Evolutionary conservation across 495 filamentous ascomycete genomes (phyloP).

Genomic region (Penicillium canariense): DNA sequence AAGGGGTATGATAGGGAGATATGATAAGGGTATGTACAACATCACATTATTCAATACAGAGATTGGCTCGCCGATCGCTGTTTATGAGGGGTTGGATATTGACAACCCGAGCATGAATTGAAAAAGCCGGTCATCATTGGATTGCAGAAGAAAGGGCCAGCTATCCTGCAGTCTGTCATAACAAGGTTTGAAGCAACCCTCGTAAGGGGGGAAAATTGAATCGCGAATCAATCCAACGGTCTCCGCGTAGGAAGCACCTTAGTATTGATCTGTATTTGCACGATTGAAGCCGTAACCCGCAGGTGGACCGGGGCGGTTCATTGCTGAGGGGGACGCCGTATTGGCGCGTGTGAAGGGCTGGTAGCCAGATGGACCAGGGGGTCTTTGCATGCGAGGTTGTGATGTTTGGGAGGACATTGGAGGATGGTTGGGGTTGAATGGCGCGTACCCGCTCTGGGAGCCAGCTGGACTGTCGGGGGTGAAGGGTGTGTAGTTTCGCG

Average conservation of each 20-base stretch:
- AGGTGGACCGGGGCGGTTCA: conserved; percentile 26
- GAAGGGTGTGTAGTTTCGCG: conserved; percentile 5
- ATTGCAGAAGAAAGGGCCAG: conserved; percentile 23
- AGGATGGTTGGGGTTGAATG: conserved; percentile 20
- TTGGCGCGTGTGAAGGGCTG: conserved; percentile 24
- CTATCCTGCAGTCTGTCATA: conserved; percentile 19
- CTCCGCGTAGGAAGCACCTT: neutral
- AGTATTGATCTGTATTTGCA: conserved; percentile 27
- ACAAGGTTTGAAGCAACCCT: neutral
- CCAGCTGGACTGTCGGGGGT: conserved; percentile 13
- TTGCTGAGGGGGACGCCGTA: conserved; percentile 22
- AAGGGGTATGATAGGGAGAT: neutral
- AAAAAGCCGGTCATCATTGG: conserved; percentile 17
- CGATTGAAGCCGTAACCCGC: conserved; percentile 23
- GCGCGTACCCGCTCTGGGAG: conserved; percentile 12
- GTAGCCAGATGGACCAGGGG: conserved; percentile 9
- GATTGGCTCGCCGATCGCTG: conserved; percentile 22
- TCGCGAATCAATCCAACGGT: neutral
- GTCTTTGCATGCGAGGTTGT: conserved; percentile 9
- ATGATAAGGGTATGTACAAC: conserved; percentile 27
- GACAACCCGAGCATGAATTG: conserved; percentile 4
- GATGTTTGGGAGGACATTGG: conserved; percentile 8
- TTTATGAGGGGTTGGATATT: conserved; percentile 20
- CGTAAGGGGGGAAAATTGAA: neutral
- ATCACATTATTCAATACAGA: conserved; percentile 3